Base-by-base conservation (phyloP, 192 early-diverging fungal species). In the Podochytrium sp. region DNA sequence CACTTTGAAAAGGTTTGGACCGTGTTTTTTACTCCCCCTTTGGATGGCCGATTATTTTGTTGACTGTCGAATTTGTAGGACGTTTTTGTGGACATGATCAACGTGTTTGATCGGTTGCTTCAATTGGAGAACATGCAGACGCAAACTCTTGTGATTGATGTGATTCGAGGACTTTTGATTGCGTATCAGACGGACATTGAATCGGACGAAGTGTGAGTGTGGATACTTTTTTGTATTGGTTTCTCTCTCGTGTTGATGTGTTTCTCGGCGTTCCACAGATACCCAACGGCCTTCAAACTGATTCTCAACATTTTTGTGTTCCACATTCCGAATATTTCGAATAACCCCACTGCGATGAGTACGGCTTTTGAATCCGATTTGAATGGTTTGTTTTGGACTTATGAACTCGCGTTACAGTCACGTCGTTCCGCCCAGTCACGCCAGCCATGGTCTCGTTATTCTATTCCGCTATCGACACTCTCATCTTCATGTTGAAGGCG, bases 11-110 rank as follows among this genome's bases (percentile, higher is more conserved):
- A 63, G 33, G 57, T 53, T 33, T 27, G 1, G 59, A 18, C 70
- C 29, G 41, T 12, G 25, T 23, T 39, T 37, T 6, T 50, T 37
- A 27, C 57, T 53, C n/a, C 29, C n/a, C 23, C 20, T 20, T 33
- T 49, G 47, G 38, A 18, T 64, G n/a, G n/a, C n/a, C n/a, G n/a
- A n/a, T 47, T 20, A 47, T 47, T 47, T 20, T 47, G 20, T 47
- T 47, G 7, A 20, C 10, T 82, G 25, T 83, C 83, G 7, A 65
- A 53, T 91, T 0, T 58, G 73, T 38, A 79, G 87, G 74, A 60
- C 71, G 7, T 75, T 90, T 91, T 91, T 56, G 71, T 91, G 41
- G 93, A 94, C 67, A 74, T 93, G 42, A 80, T 91, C 75, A 86
- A 79, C 51, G 84, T 92, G 18, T 85, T 92, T 55, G 91, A 92